A percentile compares a stretch with the other conserved stretches of the same genome.
These are phyloP conservation scores for Termitomyces sp. DNA, from an alignment of 768 basidiomycete species.

Conservation along the genomic window DNA sequence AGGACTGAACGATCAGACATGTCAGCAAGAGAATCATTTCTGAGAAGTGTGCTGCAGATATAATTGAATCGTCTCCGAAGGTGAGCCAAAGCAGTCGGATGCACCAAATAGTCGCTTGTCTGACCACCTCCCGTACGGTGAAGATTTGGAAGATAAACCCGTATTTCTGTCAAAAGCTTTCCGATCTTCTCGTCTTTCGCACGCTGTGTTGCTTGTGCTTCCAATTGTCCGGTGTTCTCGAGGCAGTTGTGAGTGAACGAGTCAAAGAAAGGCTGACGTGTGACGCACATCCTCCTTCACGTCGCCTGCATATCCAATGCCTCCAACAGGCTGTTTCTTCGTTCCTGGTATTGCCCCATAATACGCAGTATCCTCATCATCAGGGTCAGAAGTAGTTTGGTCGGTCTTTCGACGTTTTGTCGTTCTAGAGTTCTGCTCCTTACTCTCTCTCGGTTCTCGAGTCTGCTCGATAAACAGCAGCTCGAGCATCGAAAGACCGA, in stretches of 20 bases:
- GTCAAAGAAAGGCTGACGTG: neutral
- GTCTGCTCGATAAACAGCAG: slow-evolving; percentile 56
- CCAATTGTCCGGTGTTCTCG: slow-evolving; percentile 75
- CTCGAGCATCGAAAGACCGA: slow-evolving; percentile 86
- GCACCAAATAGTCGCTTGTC: slow-evolving; percentile 87
- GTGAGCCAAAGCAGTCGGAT: slow-evolving; percentile 88
- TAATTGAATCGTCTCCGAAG: slow-evolving; percentile 88
- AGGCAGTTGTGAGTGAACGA: neutral
- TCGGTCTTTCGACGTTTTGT: slow-evolving; percentile 43
- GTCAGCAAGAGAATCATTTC: slow-evolving; percentile 90
- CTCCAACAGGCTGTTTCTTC: slow-evolving; percentile 53
- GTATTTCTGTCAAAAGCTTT: slow-evolving; percentile 59
- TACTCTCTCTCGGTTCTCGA: slow-evolving; percentile 25
- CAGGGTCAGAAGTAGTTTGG: slow-evolving; percentile 16
- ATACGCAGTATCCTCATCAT: slow-evolving; percentile 52
- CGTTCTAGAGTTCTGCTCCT: slow-evolving; percentile 30
- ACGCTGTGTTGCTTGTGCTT: slow-evolving; percentile 69
- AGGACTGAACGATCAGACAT: slow-evolving; percentile 85
- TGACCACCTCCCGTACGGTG: slow-evolving; percentile 69
- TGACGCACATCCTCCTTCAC: slow-evolving; percentile 76
- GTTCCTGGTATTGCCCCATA: slow-evolving; percentile 39
- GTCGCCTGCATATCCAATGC: slow-evolving; percentile 84
- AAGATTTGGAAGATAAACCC: slow-evolving; percentile 80
- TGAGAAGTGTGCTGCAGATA: slow-evolving; percentile 76
- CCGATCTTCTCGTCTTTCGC: slow-evolving; percentile 72